Conservation (phyloP, 805 yeast genomes). For the Hyphopichia homilentoma region DNA sequence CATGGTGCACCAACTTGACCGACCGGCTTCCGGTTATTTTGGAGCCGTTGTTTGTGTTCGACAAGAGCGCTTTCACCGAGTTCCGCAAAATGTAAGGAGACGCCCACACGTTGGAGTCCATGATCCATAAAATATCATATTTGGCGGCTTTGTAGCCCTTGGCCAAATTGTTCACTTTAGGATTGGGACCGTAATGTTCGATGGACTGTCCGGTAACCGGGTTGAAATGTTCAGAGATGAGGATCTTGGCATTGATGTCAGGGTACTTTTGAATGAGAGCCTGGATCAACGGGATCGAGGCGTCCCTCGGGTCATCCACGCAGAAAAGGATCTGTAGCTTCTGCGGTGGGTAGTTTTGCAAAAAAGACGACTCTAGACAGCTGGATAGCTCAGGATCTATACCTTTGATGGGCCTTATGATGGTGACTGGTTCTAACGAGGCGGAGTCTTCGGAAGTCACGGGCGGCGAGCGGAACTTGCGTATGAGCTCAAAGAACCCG, state of each 20-base stretch:
- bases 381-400: conserved; percentile 69
- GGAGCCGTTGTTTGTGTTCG: conserved; percentile 51
- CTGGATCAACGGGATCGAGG: conserved; percentile 57
- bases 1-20: conserved; percentile 76
- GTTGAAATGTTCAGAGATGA: conserved; percentile 32
- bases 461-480: conserved; percentile 21
- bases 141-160: conserved; percentile 70
- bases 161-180: conserved; percentile 83
- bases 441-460: conserved; percentile 4
- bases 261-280: conserved; percentile 51
- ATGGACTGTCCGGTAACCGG: conserved; percentile 26
- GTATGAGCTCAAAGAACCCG: conserved; percentile 38
- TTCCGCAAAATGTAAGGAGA: conserved; percentile 59
- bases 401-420: conserved; percentile 80
- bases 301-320: conserved; percentile 60
- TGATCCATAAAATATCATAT: conserved; percentile 75
- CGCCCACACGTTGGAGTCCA: conserved; percentile 85
- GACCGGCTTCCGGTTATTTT: conserved; percentile 25
- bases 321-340: conserved; percentile 73
- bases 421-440: conserved; percentile 52
- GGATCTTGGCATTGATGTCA: conserved; percentile 51
- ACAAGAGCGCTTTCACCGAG: conserved; percentile 51
- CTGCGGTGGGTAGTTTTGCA: conserved; percentile 60
- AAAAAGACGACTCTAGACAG: conserved; percentile 65
- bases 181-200: conserved; percentile 73